Evolutionary conservation across 345 rosid species (phyloP).

Genomic region (Linum trigynum): DNA sequence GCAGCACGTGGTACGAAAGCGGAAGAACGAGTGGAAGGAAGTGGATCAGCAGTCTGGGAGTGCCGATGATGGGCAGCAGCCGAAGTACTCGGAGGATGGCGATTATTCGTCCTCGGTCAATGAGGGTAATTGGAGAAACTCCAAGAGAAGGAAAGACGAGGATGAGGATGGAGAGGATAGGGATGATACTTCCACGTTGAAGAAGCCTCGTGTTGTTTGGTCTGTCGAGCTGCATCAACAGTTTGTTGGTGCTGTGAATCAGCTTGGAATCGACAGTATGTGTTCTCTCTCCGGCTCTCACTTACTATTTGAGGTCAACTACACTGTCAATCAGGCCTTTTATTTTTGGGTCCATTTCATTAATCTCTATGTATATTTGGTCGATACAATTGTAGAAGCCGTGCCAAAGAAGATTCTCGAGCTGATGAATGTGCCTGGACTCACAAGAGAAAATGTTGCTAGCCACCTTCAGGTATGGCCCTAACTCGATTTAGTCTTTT

Average conservation of each 20-base stretch:
- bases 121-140: slow-evolving; percentile 23
- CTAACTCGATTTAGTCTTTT: too few species aligned
- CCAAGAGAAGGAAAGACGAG: slow-evolving; percentile 37
- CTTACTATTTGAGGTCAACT: neutral
- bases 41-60: slow-evolving; percentile 24
- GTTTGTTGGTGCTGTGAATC: slow-evolving; percentile 28
- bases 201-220: slow-evolving; percentile 32
- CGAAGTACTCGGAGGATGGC: slow-evolving; percentile 18
- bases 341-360: neutral
- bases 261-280: slow-evolving; percentile 30
- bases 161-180: slow-evolving; percentile 41
- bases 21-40: slow-evolving; percentile 18
- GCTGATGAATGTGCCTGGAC: slow-evolving; percentile 30
- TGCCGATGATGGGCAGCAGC: slow-evolving; percentile 20
- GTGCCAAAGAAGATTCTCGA: slow-evolving; percentile 30
- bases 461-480: slow-evolving; percentile 29
- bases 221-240: slow-evolving; percentile 31
- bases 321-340: too few species aligned
- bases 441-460: slow-evolving; percentile 31
- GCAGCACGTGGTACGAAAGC: slow-evolving; percentile 18
- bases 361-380: slow-evolving; percentile 4
- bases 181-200: slow-evolving; percentile 62
- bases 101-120: slow-evolving; percentile 26
- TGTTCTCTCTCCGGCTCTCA: neutral
- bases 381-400: slow-evolving; percentile 22